phyloP scores from a whole-genome alignment of 257 asterid species.

The Ocimum tenuiflorum region DNA sequence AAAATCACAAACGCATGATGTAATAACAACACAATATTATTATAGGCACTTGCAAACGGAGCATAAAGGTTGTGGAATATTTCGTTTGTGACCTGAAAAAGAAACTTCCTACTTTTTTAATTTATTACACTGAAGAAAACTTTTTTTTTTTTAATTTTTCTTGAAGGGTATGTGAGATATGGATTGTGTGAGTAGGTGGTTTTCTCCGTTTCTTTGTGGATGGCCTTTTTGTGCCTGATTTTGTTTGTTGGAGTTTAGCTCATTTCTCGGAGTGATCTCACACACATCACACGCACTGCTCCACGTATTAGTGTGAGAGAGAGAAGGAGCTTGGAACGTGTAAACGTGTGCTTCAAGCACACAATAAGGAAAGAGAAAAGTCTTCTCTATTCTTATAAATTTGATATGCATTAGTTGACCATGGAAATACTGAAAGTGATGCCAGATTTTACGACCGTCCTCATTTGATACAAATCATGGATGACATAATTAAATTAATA shows the following conservation, averaged over 20 bases:
- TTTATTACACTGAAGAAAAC: neutral
- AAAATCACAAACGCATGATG: constrained; percentile 14
- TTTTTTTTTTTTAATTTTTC: neutral
- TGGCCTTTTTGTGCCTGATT: constrained; percentile 17
- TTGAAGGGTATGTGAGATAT: constrained; percentile 22
- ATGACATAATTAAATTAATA: neutral
- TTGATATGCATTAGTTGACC: constrained; percentile 16
- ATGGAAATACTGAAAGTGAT: constrained; percentile 1
- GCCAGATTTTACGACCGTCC: neutral
- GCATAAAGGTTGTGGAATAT: constrained; percentile 23
- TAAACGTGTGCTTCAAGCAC: constrained; percentile 29
- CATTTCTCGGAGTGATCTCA: constrained; percentile 17
- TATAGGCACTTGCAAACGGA: constrained; percentile 21
- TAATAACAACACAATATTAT: neutral
- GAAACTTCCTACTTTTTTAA: constrained; percentile 5
- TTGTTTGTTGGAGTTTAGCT: constrained; percentile 21
- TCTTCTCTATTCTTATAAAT: neutral
- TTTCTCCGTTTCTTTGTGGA: constrained; percentile 18
- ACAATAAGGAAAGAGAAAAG: constrained; percentile 12
- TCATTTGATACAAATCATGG: neutral
- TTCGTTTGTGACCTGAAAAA: constrained; percentile 24
- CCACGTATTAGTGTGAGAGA: constrained; percentile 2
- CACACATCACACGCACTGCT: neutral
- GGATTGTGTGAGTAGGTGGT: constrained; percentile 24
- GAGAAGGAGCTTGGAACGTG: constrained; percentile 15